Evolutionary conservation across 148 eudicot genomes (phyloP), one percentile per base, ranked within the genome.

Genomic region (Silene conica): DNA sequence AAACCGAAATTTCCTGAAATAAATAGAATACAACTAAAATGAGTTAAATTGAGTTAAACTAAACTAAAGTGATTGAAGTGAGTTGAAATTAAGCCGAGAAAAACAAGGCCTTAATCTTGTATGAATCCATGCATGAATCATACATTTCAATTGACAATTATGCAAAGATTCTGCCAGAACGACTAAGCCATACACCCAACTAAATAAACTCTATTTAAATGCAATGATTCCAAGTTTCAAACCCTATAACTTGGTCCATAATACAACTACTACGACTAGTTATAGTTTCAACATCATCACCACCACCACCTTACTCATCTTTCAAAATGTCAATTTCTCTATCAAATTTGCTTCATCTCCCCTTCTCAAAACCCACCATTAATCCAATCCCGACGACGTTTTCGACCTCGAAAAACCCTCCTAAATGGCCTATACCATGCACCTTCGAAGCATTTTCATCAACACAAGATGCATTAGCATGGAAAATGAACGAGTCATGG

Each of bases 281-380:
- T 25, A 52, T 21, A 28, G 62, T 48, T 60, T 6, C 46, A 16
- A 19, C 16, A 52, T 13, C 57, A 38, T 9, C 43, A 38, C 43
- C 16, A 38, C 43, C 43, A 38, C 43, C 16, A 25, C 38, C 2
- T 62, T 3, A 6, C 41, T 11, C 19, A 1, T 3, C 63, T 70
- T 52, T 60, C 20, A 69, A 56, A 57, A 79, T 73, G 81, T 55
- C 67, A 3, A 43, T 74, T 23, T 64, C 78, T 74, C 58, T 69
- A 60, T 28, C 81, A 26, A 73, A 67, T 21, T 48, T 69, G 26
- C 63, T 62, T 50, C 20, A 20, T 38, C 50, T 80, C 21, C 45
- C 78, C 52, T 69, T 58, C 62, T 59, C 26, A 18, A 70, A 63
- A 50, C 38, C 58, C 59, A 64, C 19, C 28, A 69, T 46, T 6